Conservation (phyloP, 1,284 basidiomycete genomes). For the Papiliotrema nemorosa region DNA sequence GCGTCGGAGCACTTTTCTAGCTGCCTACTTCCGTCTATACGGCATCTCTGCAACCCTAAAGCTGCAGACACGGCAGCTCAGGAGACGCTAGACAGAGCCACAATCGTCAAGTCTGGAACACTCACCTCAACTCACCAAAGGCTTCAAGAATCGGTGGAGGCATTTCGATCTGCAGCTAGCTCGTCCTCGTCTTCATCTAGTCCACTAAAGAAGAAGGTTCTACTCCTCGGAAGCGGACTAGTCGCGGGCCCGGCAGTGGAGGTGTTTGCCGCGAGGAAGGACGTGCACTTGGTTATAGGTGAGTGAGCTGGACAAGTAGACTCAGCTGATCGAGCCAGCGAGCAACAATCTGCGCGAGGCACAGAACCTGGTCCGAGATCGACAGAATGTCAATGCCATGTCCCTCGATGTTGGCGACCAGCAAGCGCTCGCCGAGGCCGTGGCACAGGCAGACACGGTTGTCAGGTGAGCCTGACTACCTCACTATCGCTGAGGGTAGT, state of each 20-base stretch:
- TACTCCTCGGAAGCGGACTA: slow-evolving; percentile 87
- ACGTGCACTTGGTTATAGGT: slow-evolving; percentile 72
- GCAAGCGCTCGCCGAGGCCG: slow-evolving; percentile 55
- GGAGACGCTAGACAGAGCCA: slow-evolving; percentile 62
- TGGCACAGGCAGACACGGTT: slow-evolving; percentile 62
- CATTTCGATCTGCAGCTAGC: slow-evolving; percentile 36
- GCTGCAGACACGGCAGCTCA: slow-evolving; percentile 31
- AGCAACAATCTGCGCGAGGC: slow-evolving; percentile 69
- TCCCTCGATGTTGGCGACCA: slow-evolving; percentile 63
- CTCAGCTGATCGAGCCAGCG: slow-evolving; percentile 53
- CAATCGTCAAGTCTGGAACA: slow-evolving; percentile 62
- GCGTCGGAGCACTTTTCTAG: slow-evolving; percentile 71
- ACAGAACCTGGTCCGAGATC: slow-evolving; percentile 55
- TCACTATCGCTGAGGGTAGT: slow-evolving; percentile 49
- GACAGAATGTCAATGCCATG: slow-evolving; percentile 60
- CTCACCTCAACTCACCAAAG: slow-evolving; percentile 59
- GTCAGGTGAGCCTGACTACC: slow-evolving; percentile 56
- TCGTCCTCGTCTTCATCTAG: not conserved
- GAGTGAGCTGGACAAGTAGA: slow-evolving; percentile 42
- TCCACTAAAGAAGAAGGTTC: slow-evolving; percentile 60
- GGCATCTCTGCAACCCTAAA: slow-evolving; percentile 43
- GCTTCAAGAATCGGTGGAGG: slow-evolving; percentile 58
- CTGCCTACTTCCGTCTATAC: slow-evolving; percentile 65
- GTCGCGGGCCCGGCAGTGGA: slow-evolving; percentile 81
- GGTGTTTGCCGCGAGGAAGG: slow-evolving; percentile 59